Evolutionary conservation across 495 filamentous ascomycete species (phyloP), one percentile per base, ranked within the genome.

Genomic region (Extremus antarcticus): DNA sequence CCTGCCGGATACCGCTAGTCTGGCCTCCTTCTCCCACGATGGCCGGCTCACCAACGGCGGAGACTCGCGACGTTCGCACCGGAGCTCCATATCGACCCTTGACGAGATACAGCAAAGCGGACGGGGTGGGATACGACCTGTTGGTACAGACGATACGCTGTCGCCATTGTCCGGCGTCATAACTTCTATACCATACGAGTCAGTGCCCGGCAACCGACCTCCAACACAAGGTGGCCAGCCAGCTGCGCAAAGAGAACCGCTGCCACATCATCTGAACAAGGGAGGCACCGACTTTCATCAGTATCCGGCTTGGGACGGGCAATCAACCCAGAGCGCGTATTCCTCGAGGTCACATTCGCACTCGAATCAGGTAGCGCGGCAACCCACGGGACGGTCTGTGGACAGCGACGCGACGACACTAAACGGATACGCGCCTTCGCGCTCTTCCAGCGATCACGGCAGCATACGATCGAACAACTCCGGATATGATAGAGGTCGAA

Each of bases 121-220:
- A 13, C n/a, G 47, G 24, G 29, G 29, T 13, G 29, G 29, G 29
- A 35, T 35, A 35, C 4, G 29, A 35, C 29, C 29, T 35, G 29
- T 35, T 13, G 29, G 29, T 35, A 13, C 7, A 10, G 57, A 74
- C 57, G 55, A 65, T n/a, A 80, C 77, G 39, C 64, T 94, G 21
- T 83, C 85, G 55, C 82, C 82, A 70, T 86, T 78, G 29, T 81
- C 91, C n/a, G 92, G 89, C 47, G 79, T 90, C 15, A 88, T 95
- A 55, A 88, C 90, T 8, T 84, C 86, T 1, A 91, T 98, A 55
- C 88, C 92, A 13, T 96, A 91, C 70, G 87, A 96, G 51, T 82
- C 73, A 55, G 73, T 85, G n/a, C 68, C 77, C 25, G 66, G n/a
- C n/a, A n/a, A n/a, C n/a, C n/a, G n/a, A n/a, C n/a, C n/a, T n/a